These are phyloP conservation scores for Nicotiana otophora DNA, from an alignment of 257 asterid genomes.

Conservation along the genomic window DNA sequence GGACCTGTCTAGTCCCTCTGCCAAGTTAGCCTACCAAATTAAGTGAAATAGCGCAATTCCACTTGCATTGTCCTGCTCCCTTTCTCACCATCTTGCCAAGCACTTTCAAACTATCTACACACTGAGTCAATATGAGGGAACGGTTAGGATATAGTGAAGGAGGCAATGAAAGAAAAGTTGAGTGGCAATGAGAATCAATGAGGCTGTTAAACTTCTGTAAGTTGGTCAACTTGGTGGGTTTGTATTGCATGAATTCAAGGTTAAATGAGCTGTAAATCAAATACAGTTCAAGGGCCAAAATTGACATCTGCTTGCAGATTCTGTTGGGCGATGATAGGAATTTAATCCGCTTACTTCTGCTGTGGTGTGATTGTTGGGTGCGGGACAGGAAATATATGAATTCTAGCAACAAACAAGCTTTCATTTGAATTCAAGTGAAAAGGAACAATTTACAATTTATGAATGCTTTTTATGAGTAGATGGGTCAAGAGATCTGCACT, in stretches of 20 bases:
- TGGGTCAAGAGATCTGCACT: not conserved
- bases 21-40: not conserved
- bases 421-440: not conserved
- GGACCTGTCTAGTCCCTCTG: not conserved
- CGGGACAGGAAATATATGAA: not conserved
- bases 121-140: not conserved
- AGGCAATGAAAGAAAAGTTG: conserved; percentile 1
- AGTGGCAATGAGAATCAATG: not conserved
- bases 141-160: not conserved
- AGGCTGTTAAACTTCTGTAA: not conserved
- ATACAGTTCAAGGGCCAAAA: not conserved
- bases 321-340: not conserved
- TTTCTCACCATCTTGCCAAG: not conserved
- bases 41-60: not conserved
- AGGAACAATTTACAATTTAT: not conserved
- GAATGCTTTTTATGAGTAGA: not conserved
- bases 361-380: not conserved
- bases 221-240: not conserved
- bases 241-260: not conserved
- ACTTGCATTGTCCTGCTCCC: not conserved
- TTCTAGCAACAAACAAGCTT: not conserved
- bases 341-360: not conserved
- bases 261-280: not conserved
- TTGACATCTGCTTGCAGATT: not conserved
- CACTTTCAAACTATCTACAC: not conserved